Evolutionary conservation across 1,139 yeast species (phyloP).

Genomic region (Nematodospora anomalae): DNA sequence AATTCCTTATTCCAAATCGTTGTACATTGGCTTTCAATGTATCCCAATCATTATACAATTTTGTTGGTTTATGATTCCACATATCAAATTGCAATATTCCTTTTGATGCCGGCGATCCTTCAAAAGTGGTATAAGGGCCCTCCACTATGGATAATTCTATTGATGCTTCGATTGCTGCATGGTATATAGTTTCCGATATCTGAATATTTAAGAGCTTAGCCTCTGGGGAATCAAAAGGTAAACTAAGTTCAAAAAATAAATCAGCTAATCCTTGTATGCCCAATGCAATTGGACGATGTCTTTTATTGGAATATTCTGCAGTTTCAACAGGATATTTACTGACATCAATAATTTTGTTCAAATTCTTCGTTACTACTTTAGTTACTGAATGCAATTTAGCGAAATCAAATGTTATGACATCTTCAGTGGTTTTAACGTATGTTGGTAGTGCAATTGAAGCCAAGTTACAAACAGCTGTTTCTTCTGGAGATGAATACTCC

Average conservation of each 20-base stretch:
- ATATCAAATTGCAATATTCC: constrained; percentile 78
- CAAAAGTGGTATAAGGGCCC: constrained; percentile 69
- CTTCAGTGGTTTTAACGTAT: constrained; percentile 29
- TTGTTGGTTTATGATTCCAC: constrained; percentile 76
- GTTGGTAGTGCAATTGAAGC: constrained; percentile 55
- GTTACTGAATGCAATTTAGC: constrained; percentile 68
- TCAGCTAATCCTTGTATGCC: constrained; percentile 94
- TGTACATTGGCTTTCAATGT: constrained; percentile 58
- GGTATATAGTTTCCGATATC: constrained; percentile 87
- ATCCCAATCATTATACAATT: constrained; percentile 73
- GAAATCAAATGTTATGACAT: constrained; percentile 60
- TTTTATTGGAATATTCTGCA: constrained; percentile 67
- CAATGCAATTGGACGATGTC: constrained; percentile 81
- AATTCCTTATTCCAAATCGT: constrained; percentile 73
- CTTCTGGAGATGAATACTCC: constrained; percentile 54
- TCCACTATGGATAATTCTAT: constrained; percentile 64
- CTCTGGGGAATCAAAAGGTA: constrained; percentile 77
- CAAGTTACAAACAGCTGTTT: constrained; percentile 58
- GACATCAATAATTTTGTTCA: constrained; percentile 75
- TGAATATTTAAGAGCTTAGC: constrained; percentile 73
- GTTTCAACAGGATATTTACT: constrained; percentile 76
- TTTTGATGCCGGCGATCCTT: constrained; percentile 81
- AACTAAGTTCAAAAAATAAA: constrained; percentile 69
- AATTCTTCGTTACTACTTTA: constrained; percentile 71
- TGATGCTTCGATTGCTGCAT: constrained; percentile 81